Evolutionary conservation across 306 rosid species (phyloP).

Genomic region (Parietaria judaica): DNA sequence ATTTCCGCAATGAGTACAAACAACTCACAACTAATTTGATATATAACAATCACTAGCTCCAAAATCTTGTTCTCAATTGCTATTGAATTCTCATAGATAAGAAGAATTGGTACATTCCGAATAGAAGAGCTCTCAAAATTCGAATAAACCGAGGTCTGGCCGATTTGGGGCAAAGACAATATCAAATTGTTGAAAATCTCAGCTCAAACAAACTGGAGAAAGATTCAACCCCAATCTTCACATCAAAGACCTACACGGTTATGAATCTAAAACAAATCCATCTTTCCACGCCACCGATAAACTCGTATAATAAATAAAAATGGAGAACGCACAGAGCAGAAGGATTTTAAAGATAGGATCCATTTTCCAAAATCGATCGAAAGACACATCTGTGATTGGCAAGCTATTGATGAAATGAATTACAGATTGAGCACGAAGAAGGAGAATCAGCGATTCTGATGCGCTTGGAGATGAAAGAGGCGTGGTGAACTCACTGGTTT

Average conservation of each 20-base stretch:
- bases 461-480: neutral
- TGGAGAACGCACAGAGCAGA: neutral
- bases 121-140: neutral
- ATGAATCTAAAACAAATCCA: neutral
- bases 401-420: neutral
- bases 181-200: too few species aligned
- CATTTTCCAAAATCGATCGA: neutral
- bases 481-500: conserved; percentile 64
- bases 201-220: neutral
- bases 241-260: neutral
- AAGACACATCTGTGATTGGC: neutral
- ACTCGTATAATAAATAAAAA: neutral
- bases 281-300: neutral
- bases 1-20: too few species aligned
- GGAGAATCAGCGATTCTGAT: neutral
- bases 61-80: neutral
- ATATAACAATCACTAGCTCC: neutral
- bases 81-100: too few species aligned
- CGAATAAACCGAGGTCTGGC: too few species aligned
- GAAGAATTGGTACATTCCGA: too few species aligned
- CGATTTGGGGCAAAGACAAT: too few species aligned
- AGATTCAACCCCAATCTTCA: neutral
- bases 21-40: too few species aligned
- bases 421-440: neutral
- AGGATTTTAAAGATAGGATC: neutral